Percentiles rank a stretch among this genome's conserved stretches.
Evolutionary conservation across 768 basidiomycete genomes (phyloP).

Genomic region (Paxillus ammoniavirescens): DNA sequence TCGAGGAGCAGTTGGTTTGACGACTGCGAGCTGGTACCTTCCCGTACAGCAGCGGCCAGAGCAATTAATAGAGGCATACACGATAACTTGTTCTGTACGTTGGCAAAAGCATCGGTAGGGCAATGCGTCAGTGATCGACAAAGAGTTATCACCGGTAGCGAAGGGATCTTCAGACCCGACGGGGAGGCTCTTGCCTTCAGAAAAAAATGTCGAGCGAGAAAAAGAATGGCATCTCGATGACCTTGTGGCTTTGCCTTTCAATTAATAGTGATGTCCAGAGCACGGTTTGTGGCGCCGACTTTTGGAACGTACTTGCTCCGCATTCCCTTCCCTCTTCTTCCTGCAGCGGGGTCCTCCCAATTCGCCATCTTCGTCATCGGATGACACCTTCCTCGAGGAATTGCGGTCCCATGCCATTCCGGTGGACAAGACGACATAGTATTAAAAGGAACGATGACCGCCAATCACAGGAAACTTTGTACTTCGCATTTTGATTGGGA

Average conservation of each 20-base stretch:
- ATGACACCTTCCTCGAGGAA: constrained; percentile 7
- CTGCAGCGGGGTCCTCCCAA: constrained; percentile 15
- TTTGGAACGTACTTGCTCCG: background rate
- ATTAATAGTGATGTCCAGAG: no score
- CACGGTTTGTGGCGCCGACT: background rate
- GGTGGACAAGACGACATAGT: constrained; percentile 10
- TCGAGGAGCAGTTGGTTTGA: constrained; percentile 3
- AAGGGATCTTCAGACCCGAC: constrained; percentile 18
- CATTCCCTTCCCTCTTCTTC: constrained; percentile 18
- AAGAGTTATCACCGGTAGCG: constrained; percentile 17
- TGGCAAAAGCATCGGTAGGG: constrained; percentile 17
- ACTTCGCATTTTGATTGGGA: constrained; percentile 13
- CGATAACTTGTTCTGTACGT: constrained; percentile 7
- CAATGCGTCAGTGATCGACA: background rate
- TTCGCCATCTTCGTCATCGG: constrained; percentile 11
- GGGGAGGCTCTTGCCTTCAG: constrained; percentile 1
- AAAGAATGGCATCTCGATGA: constrained; percentile 11
- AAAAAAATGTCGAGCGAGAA: background rate
- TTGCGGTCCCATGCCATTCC: constrained; percentile 11
- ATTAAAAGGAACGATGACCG: background rate
- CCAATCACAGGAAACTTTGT: constrained; percentile 8
- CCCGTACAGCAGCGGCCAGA: background rate
- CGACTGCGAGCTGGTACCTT: background rate
- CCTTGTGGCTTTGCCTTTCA: constrained; percentile 3
- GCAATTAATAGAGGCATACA: background rate